Conservation (phyloP, 352 stramenopile species). For the Globisporangium irregulare region DNA sequence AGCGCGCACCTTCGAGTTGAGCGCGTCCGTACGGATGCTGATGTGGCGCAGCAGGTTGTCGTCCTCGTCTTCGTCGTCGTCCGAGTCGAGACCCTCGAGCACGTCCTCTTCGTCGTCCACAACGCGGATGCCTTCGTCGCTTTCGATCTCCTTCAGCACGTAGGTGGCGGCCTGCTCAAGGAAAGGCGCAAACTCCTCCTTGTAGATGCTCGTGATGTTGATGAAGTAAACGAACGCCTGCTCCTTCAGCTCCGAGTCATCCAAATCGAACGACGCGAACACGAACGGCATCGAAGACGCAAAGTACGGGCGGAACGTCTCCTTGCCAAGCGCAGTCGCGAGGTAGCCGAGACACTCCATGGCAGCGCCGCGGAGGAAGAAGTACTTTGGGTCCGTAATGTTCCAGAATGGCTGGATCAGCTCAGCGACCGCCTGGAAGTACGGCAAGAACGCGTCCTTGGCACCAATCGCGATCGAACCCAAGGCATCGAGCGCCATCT, state of each 20-base stretch:
- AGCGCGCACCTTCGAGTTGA: constrained; percentile 84
- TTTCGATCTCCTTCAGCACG: constrained; percentile 70
- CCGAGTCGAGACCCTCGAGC: constrained; percentile 70
- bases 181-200: constrained; percentile 95
- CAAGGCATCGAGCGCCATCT: constrained; percentile 97
- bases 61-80: constrained; percentile 74
- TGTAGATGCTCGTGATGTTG: constrained; percentile 98
- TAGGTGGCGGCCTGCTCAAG: constrained; percentile 76
- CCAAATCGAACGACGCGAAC: constrained; percentile 90
- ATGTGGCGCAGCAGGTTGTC: constrained; percentile 73
- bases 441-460: constrained; percentile 96
- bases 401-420: constrained; percentile 88
- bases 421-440: constrained; percentile 88
- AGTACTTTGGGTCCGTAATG: constrained; percentile 92
- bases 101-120: constrained; percentile 72
- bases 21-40: constrained; percentile 83
- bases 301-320: constrained; percentile 95
- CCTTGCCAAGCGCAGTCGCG: constrained; percentile 94
- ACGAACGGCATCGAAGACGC: constrained; percentile 93
- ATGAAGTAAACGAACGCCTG: constrained; percentile 98
- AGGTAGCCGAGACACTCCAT: constrained; percentile 99
- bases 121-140: constrained; percentile 72
- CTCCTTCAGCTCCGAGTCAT: constrained; percentile 97
- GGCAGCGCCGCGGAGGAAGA: constrained; percentile 92
- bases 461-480: constrained; percentile 96